Base-by-base conservation (phyloP, 805 yeast species). In the Saturnispora silvae region DNA sequence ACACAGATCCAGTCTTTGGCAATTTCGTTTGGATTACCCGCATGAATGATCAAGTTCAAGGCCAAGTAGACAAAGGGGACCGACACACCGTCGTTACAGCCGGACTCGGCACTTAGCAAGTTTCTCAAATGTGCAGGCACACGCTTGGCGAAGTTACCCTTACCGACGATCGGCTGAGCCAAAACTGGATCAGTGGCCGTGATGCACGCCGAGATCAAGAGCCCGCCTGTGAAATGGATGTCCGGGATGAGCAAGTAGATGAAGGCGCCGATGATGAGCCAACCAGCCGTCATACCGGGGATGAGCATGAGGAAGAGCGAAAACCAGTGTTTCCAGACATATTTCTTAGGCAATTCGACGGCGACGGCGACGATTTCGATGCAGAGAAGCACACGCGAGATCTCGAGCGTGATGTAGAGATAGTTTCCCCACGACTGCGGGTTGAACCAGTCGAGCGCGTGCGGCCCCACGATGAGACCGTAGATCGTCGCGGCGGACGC, bases 161-260 rank as follows among this genome's bases (percentile, higher is more conserved):
- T 75, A 61, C 79, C 78, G 22, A 80, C 83, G 28, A 78, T 77
- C 2, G 83, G 81, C 29, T 80, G 80, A 3, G 81, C 77, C 50
- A 78, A 63, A 31, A 79, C 81, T 3, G 86, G 87, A 54, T 79
- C 87, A 0, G 87, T 79, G 6, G 86, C 85, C 0, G 87, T 79
- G 36, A 78, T 71, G 53, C 86, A 78, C 2, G 82, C 82, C 9
- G 75, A 67, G 1, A 79, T 74, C 35, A 78, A 60, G 23, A 79
- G 65, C 5, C 75, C 72, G 34, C 75, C 71, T 16, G 71, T 55
- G 51, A 71, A 77, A 24, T 60, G 56, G 40, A 77, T 59, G 20
- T 68, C 68, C 0, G 83, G 83, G 23, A 78, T 68, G 33, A 77
- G 60, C 6, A 63, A 57, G 75, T 78, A 79, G 23, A 77, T 65